Percentiles rank a stretch among this genome's conserved stretches.
These are phyloP conservation scores for Escovopsis sp. DNA, from an alignment of 2,329 filamentous ascomycete species.

Conservation along the genomic window DNA sequence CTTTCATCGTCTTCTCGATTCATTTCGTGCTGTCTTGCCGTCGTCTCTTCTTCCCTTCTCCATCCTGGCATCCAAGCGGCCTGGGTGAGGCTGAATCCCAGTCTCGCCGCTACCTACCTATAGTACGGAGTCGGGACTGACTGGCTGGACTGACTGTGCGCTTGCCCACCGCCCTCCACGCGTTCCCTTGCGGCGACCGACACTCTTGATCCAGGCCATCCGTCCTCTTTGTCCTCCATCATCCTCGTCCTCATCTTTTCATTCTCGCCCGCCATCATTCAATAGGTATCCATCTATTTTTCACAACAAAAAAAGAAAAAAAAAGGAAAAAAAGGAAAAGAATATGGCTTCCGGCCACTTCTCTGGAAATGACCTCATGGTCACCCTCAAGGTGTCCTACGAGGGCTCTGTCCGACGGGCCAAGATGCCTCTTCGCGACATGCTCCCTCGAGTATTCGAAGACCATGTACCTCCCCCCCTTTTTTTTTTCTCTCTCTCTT, in stretches of 20 bases:
- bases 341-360: slow-evolving; percentile 3
- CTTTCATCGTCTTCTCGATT: too few relatives aligned
- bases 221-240: slow-evolving; percentile 7
- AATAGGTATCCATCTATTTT: neutral
- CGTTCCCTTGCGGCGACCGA: too few relatives aligned
- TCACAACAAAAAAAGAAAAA: too few relatives aligned
- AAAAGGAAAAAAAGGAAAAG: too few relatives aligned
- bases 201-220: neutral
- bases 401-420: slow-evolving; percentile 66
- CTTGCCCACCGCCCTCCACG: too few relatives aligned
- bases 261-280: slow-evolving; percentile 1
- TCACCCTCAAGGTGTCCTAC: slow-evolving; percentile 75
- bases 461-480: slow-evolving; percentile 55
- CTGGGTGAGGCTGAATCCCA: too few relatives aligned
- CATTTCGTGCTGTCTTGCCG: too few relatives aligned
- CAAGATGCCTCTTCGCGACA: slow-evolving; percentile 79
- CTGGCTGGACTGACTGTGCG: too few relatives aligned
- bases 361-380: slow-evolving; percentile 22
- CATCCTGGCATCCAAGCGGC: too few relatives aligned
- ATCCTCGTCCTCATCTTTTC: slow-evolving; percentile 8
- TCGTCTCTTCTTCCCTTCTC: too few relatives aligned
- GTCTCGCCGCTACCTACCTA: too few relatives aligned
- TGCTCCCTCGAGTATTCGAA: slow-evolving; percentile 59
- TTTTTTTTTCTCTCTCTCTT: neutral
- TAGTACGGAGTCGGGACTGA: too few relatives aligned